phyloP scores from a whole-genome alignment of 805 yeast species.

The Starmerella sp. region DNA sequence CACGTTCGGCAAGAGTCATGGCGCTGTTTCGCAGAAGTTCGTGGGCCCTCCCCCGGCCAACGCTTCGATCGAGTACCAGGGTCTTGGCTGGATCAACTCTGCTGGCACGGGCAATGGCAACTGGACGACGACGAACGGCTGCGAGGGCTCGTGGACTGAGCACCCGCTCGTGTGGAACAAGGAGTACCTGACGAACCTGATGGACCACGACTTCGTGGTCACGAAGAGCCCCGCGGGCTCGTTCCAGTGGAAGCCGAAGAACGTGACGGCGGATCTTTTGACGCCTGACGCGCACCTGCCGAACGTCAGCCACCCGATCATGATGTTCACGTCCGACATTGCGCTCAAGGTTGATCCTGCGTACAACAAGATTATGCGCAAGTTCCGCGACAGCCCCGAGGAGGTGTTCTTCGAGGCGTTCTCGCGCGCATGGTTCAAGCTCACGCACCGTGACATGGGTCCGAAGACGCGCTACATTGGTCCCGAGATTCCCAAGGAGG shows the following conservation, averaged over 20 bases:
- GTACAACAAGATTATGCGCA: constrained; percentile 9
- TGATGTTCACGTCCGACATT: constrained; percentile 20
- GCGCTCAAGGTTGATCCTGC: constrained; percentile 19
- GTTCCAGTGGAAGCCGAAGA: constrained; percentile 14
- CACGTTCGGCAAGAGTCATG: constrained; percentile 19
- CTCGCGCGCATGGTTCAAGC: constrained; percentile 20
- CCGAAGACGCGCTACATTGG: constrained; percentile 17
- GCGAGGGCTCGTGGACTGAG: constrained; percentile 20
- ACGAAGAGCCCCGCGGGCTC: constrained; percentile 17
- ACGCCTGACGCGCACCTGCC: constrained; percentile 20
- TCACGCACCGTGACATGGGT: constrained; percentile 21
- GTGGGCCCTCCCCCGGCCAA: constrained; percentile 19
- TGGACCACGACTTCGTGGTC: constrained; percentile 13
- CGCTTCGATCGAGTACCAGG: constrained; percentile 19
- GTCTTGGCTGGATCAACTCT: constrained; percentile 21
- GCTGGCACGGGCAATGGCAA: constrained; percentile 16
- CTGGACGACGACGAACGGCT: constrained; percentile 19
- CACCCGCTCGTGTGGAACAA: constrained; percentile 14
- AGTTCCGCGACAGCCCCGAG: constrained; percentile 12
- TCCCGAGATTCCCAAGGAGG: constrained; percentile 16
- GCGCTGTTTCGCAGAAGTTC: constrained; percentile 14
- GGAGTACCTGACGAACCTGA: constrained; percentile 16
- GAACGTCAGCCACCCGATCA: constrained; percentile 12
- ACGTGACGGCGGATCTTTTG: constrained; percentile 3
- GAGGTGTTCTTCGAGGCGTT: constrained; percentile 16